A percentile compares a stretch with the other conserved stretches of the same genome.
phyloP scores from a whole-genome alignment of 2,329 filamentous ascomycete species.

The Fusarium sp. region DNA sequence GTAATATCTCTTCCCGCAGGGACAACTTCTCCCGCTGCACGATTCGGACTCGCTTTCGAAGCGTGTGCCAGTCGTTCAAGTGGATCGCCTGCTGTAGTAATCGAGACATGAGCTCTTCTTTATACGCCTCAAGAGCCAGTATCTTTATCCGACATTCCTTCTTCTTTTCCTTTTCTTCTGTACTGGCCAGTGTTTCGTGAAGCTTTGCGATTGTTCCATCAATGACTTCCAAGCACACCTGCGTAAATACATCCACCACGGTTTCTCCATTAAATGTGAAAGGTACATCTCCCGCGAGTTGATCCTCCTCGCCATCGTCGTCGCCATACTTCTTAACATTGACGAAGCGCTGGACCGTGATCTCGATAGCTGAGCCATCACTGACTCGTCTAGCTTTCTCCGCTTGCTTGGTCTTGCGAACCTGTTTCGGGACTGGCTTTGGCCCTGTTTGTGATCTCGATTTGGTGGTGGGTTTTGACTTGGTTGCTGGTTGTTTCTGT shows the following conservation, averaged over 20 bases:
- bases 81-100: slow-evolving; percentile 71
- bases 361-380: slow-evolving; percentile 57
- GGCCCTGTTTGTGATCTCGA: slow-evolving; percentile 38
- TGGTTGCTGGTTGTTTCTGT: slow-evolving; percentile 55
- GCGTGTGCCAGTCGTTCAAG: slow-evolving; percentile 68
- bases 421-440: slow-evolving; percentile 40
- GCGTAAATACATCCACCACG: slow-evolving; percentile 70
- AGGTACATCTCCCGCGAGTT: slow-evolving; percentile 64
- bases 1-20: slow-evolving; percentile 70
- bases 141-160: slow-evolving; percentile 68
- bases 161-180: slow-evolving; percentile 60
- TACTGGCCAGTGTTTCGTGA: slow-evolving; percentile 54
- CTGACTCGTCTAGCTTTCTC: slow-evolving; percentile 41
- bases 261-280: slow-evolving; percentile 70
- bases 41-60: slow-evolving; percentile 68
- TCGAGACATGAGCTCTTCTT: slow-evolving; percentile 66
- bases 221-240: slow-evolving; percentile 72
- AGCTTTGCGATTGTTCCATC: slow-evolving; percentile 63
- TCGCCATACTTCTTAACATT: slow-evolving; percentile 60
- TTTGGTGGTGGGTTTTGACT: slow-evolving; percentile 37
- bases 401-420: slow-evolving; percentile 39
- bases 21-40: slow-evolving; percentile 68
- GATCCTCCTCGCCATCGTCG: slow-evolving; percentile 55
- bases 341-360: slow-evolving; percentile 71
- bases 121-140: slow-evolving; percentile 68